Conservation (phyloP, 164 flowering plant genomes). For the Saururus chinensis region DNA sequence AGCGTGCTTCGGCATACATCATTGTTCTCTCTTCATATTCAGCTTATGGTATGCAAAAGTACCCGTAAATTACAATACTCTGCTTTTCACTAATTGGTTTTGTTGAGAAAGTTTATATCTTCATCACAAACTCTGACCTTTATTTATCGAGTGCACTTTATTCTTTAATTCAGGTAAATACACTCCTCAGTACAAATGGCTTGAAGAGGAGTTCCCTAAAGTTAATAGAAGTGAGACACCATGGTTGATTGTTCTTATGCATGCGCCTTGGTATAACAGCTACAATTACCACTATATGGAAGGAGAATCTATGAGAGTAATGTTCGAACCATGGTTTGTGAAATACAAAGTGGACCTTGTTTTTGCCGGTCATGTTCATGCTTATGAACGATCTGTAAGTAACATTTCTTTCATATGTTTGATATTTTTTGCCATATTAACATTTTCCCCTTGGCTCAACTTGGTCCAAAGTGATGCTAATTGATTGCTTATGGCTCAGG, state of each 20-base stretch:
- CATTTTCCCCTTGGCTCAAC: not conserved
- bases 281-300: slow-evolving; percentile 46
- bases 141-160: not conserved
- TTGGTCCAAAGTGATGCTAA: not conserved
- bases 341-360: slow-evolving; percentile 49
- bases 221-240: slow-evolving; percentile 37
- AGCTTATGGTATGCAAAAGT: slow-evolving; percentile 20
- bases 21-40: slow-evolving; percentile 29
- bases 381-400: slow-evolving; percentile 48
- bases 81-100: no score
- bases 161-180: slow-evolving; percentile 19
- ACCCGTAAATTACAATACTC: not conserved
- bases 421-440: not conserved
- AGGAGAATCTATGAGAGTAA: slow-evolving; percentile 55
- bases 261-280: slow-evolving; percentile 41
- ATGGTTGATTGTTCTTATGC: slow-evolving; percentile 39
- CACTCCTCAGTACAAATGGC: slow-evolving; percentile 37
- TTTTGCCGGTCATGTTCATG: slow-evolving; percentile 54
- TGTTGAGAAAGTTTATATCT: no score
- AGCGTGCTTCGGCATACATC: slow-evolving; percentile 30
- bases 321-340: slow-evolving; percentile 49
- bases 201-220: slow-evolving; percentile 25
- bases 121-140: not conserved
- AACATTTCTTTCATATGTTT: not conserved
- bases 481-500: slow-evolving; percentile 10